Conservation (phyloP, 129 eudicot genomes). For the Helianthus tuberosus region DNA sequence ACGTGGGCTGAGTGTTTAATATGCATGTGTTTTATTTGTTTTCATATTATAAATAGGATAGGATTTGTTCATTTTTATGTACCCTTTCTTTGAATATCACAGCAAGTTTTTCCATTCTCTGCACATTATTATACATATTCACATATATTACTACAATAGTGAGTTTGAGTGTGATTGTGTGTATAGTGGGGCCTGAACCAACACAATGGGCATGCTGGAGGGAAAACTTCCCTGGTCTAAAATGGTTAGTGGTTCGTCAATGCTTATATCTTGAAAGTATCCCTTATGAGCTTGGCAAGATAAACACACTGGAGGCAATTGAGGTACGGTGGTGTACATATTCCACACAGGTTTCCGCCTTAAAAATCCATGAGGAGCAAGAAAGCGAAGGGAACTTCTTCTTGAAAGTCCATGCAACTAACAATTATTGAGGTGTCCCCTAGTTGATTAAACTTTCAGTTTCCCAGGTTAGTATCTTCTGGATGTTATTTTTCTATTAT, state of each 20-base stretch:
- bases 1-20: no score
- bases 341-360: background rate
- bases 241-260: slow-evolving; percentile 14
- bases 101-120: no score
- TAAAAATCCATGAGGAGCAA: slow-evolving; percentile 10
- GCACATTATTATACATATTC: no score
- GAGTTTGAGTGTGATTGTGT: no score
- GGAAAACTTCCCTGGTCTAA: slow-evolving; percentile 24
- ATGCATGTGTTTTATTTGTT: no score
- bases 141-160: no score
- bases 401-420: slow-evolving; percentile 10
- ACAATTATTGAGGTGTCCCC: background rate
- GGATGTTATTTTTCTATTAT: no score
- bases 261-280: slow-evolving; percentile 22
- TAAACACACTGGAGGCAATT: slow-evolving; percentile 19
- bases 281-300: slow-evolving; percentile 24
- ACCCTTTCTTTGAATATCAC: no score
- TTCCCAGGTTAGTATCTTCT: background rate
- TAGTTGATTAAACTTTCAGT: background rate
- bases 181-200: no score
- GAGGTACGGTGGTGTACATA: slow-evolving; percentile 7
- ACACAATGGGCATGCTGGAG: slow-evolving; percentile 3
- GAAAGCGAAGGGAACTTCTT: slow-evolving; percentile 21
- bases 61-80: no score
- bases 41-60: no score